A percentile compares a stretch with the other conserved stretches of the same genome.
phyloP scores from a whole-genome alignment of 106 monocot species.

The Dioscorea zingiberensis region DNA sequence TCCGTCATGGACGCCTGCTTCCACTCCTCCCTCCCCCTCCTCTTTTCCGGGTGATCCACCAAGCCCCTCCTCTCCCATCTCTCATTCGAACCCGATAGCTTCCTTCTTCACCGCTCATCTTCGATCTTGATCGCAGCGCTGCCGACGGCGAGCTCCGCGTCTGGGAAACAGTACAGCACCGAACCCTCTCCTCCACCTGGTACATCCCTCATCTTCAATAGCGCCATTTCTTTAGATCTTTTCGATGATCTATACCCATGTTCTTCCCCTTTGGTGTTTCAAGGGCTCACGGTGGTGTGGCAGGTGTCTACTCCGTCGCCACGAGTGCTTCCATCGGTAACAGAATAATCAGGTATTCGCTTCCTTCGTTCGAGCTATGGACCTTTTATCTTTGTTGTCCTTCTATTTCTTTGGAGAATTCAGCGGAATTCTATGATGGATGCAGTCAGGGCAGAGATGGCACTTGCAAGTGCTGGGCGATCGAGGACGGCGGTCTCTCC shows the following conservation, averaged over 20 bases:
- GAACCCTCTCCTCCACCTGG: constrained; percentile 63
- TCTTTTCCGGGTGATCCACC: background rate
- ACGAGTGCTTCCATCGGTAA: constrained; percentile 45
- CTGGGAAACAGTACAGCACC: constrained; percentile 70
- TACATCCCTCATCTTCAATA: constrained; percentile 2
- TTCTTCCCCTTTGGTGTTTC: background rate
- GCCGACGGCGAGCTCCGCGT: constrained; percentile 76
- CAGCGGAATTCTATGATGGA: background rate
- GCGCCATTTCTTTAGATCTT: background rate
- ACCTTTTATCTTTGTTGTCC: background rate
- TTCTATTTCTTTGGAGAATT: background rate
- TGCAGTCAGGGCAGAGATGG: constrained; percentile 95
- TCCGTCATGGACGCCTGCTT: constrained; percentile 9
- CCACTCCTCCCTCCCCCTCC: constrained; percentile 7
- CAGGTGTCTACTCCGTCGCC: constrained; percentile 75
- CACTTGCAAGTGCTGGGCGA: constrained; percentile 80
- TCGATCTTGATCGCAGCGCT: constrained; percentile 15
- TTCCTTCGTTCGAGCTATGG: background rate
- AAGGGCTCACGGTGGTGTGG: constrained; percentile 83
- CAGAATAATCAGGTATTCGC: constrained; percentile 53
- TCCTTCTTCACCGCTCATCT: background rate
- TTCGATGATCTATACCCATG: background rate
- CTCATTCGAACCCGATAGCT: background rate
- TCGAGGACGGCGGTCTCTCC: constrained; percentile 67
- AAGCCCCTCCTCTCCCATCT: background rate